Evolutionary conservation across 768 basidiomycete species (phyloP).

Genomic region (Phylloporus sp.): DNA sequence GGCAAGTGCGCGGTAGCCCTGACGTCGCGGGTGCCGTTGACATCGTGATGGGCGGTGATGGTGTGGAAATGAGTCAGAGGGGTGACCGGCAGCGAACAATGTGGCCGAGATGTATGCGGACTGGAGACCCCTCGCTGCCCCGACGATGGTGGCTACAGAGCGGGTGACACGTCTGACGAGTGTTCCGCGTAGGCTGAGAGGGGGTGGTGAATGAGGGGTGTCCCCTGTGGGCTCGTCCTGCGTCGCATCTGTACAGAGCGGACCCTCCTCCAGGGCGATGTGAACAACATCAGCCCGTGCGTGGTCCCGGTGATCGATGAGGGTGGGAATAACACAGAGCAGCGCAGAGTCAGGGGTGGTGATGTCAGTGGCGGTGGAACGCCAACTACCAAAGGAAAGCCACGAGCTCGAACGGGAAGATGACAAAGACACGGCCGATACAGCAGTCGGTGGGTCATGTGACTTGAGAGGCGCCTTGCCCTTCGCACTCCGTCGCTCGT

Average conservation of each 20-base stretch:
- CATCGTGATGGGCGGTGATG: slow-evolving; percentile 6
- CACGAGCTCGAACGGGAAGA: slow-evolving; percentile 39
- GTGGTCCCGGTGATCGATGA: slow-evolving; percentile 27
- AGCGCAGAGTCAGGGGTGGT: slow-evolving; percentile 32
- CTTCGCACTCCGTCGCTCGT: slow-evolving; percentile 36
- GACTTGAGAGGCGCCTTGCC: slow-evolving; percentile 31
- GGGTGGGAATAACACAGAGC: slow-evolving; percentile 33
- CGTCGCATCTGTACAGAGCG: too few relatives aligned
- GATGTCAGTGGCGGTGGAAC: slow-evolving; percentile 36
- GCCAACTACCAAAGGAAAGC: slow-evolving; percentile 42
- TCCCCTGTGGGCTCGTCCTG: too few relatives aligned
- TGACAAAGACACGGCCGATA: slow-evolving; percentile 21
- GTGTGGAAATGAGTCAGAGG: slow-evolving; percentile 20
- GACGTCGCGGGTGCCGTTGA: slow-evolving; percentile 23
- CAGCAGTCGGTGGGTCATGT: too few relatives aligned
- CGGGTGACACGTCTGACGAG: slow-evolving; percentile 31
- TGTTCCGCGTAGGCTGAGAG: slow-evolving; percentile 7
- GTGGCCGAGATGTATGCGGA: slow-evolving; percentile 54
- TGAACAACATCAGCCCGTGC: slow-evolving; percentile 34
- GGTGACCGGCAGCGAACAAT: slow-evolving; percentile 40
- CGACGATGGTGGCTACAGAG: slow-evolving; percentile 42
- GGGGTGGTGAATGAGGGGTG: slow-evolving; percentile 14
- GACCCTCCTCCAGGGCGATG: slow-evolving; percentile 37
- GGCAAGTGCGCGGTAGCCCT: slow-evolving; percentile 43
- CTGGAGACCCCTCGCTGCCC: slow-evolving; percentile 55